Evolutionary conservation across 371 early-diverging fungal genomes (phyloP).

Genomic region (Mortierella sp.): DNA sequence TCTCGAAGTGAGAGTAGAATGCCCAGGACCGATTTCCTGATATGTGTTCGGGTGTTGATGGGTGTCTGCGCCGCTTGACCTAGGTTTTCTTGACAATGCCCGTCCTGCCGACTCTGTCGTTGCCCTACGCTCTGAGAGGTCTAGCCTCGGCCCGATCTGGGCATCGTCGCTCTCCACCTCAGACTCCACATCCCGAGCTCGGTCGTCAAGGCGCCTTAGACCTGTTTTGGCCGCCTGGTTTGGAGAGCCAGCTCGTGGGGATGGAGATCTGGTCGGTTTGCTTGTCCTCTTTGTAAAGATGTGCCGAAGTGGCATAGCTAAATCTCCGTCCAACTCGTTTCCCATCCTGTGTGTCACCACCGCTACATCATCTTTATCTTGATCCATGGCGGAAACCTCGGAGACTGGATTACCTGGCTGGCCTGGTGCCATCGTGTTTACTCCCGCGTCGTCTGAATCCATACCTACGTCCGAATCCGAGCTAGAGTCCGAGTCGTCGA

Average conservation of each 20-base stretch:
- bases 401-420: neutral
- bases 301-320: slow-evolving; percentile 58
- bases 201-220: neutral
- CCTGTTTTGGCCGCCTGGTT: slow-evolving; percentile 33
- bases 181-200: slow-evolving; percentile 55
- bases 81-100: neutral
- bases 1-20: neutral
- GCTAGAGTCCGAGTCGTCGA: slow-evolving; percentile 77
- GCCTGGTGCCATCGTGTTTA: neutral
- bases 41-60: neutral
- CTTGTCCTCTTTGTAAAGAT: slow-evolving; percentile 58
- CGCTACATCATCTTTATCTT: neutral
- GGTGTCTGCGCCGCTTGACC: neutral
- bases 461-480: slow-evolving; percentile 60
- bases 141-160: slow-evolving; percentile 35
- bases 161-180: slow-evolving; percentile 50
- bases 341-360: neutral
- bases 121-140: slow-evolving; percentile 1
- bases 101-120: neutral
- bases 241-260: neutral
- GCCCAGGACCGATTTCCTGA: neutral
- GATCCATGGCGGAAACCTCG: neutral
- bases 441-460: slow-evolving; percentile 4
- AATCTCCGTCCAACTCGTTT: slow-evolving; percentile 1
- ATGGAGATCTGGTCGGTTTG: slow-evolving; percentile 4